These are phyloP conservation scores for Blastobotrys elegans DNA, from an alignment of 1,139 yeast species.

Conservation along the genomic window DNA sequence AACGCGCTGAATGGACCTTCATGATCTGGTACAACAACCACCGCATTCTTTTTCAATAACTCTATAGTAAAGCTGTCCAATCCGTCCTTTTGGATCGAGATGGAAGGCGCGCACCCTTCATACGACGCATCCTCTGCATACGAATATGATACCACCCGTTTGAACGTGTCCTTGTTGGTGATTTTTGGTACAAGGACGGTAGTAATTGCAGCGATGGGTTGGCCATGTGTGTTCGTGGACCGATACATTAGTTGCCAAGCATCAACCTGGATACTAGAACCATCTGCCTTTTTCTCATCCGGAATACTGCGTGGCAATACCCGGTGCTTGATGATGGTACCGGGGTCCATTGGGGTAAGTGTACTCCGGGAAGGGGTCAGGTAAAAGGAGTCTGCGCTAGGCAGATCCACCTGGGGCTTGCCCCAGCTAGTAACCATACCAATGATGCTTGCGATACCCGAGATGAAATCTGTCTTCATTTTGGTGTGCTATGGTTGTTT, in stretches of 20 bases:
- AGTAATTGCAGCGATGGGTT: constrained; percentile 27
- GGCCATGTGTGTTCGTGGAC: constrained; percentile 26
- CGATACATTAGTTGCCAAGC: constrained; percentile 25
- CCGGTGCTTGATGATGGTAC: background rate
- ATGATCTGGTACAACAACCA: constrained; percentile 27
- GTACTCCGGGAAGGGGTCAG: background rate
- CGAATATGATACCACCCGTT: constrained; percentile 27
- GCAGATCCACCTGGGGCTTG: background rate
- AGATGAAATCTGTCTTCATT: background rate
- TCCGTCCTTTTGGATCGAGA: constrained; percentile 10
- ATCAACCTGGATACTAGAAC: background rate
- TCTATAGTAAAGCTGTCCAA: background rate
- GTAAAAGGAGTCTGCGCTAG: background rate
- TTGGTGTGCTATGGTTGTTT: too few species aligned
- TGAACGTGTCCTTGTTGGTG: constrained; percentile 18
- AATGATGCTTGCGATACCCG: background rate
- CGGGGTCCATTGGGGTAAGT: background rate
- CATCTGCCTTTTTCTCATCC: background rate
- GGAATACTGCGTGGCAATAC: background rate
- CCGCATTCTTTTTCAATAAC: constrained; percentile 12
- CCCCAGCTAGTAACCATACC: background rate
- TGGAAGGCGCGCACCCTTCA: constrained; percentile 30
- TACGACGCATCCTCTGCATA: constrained; percentile 28
- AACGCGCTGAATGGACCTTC: constrained; percentile 27
- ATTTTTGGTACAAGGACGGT: constrained; percentile 27